Percentiles rank a stretch among this genome's conserved stretches.
These are phyloP conservation scores for Cytospora piceicola DNA, from an alignment of 2,329 filamentous ascomycete genomes.

Conservation along the genomic window DNA sequence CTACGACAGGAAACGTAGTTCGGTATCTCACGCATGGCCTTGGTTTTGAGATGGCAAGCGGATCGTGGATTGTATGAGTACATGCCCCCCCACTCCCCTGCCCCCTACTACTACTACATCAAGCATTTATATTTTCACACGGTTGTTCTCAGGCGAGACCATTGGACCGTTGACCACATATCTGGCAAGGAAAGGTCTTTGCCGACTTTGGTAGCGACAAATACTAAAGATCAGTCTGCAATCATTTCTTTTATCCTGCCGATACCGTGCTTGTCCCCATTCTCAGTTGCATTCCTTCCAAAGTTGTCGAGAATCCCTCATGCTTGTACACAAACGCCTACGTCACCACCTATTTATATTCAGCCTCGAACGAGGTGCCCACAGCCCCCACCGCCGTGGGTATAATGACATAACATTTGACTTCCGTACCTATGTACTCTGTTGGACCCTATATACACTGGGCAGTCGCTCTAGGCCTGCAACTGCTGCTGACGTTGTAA, in stretches of 20 bases:
- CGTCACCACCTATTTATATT: background rate
- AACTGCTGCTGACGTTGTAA: too few species aligned
- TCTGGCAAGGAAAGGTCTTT: background rate
- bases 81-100: background rate
- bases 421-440: too few species aligned
- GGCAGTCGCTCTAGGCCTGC: too few species aligned
- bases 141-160: background rate
- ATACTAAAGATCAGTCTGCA: background rate
- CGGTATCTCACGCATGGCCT: slow-evolving; percentile 20
- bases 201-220: background rate
- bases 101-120: background rate
- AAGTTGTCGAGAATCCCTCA: too few species aligned
- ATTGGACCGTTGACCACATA: background rate
- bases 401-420: background rate
- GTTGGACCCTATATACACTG: too few species aligned
- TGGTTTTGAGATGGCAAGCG: slow-evolving; percentile 17
- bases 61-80: slow-evolving; percentile 17
- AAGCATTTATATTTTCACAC: background rate
- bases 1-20: slow-evolving; percentile 12
- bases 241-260: background rate
- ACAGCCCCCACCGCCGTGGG: background rate
- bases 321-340: background rate
- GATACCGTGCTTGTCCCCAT: background rate
- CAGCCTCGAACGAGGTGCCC: background rate
- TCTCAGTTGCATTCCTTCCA: background rate